Evolutionary conservation across 192 early-diverging fungal species (phyloP).

Genomic region (Backusella circina): DNA sequence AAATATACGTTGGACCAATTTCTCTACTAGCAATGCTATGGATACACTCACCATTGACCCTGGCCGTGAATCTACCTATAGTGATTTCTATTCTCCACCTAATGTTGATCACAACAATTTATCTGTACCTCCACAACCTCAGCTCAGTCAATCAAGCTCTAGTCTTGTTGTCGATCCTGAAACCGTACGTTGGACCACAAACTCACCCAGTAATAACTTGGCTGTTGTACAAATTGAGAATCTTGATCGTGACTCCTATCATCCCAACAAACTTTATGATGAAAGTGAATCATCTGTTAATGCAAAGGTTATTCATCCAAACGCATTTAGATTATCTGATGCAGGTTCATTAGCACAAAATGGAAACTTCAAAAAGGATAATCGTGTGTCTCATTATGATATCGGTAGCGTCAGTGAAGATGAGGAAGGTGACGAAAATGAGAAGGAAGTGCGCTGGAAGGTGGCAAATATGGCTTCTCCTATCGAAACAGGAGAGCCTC

Average conservation of each 20-base stretch:
- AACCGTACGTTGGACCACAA: slow-evolving; percentile 6
- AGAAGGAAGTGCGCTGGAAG: slow-evolving; percentile 2
- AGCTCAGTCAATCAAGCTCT: not conserved
- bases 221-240: not conserved
- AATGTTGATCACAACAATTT: not conserved
- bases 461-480: slow-evolving; percentile 10
- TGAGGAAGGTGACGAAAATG: not conserved
- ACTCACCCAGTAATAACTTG: not conserved
- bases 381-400: not conserved
- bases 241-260: not conserved
- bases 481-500: slow-evolving; percentile 3
- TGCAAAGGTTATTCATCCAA: slow-evolving; percentile 1
- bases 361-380: not conserved
- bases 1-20: slow-evolving; percentile 7
- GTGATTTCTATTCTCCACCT: not conserved
- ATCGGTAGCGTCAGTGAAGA: not conserved
- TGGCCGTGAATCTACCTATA: not conserved
- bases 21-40: not conserved
- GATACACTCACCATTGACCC: not conserved
- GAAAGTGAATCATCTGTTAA: not conserved
- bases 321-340: slow-evolving; percentile 5
- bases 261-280: not conserved
- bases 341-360: not conserved
- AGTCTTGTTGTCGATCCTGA: slow-evolving; percentile 15
- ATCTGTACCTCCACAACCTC: not conserved